Base-by-base conservation (phyloP, 148 eudicot genomes). In the Silene uniflora region DNA sequence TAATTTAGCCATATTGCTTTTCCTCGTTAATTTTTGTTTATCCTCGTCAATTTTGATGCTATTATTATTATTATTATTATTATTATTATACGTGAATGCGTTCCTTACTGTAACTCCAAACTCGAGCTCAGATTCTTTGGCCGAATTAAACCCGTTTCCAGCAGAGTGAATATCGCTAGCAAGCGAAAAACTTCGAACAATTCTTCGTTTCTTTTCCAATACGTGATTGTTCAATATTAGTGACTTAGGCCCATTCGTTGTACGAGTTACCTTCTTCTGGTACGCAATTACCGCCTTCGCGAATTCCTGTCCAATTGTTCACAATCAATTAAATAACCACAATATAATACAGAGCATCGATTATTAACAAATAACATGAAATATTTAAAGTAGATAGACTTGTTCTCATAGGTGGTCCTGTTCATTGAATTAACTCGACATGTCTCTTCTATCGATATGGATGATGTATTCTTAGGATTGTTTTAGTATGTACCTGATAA, bases 261-360 rank as follows among this genome's bases (percentile, higher is more conserved):
- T 23, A 62, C 75, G 73, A 71, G 72, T 80, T 10, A 85, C 76
- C 89, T 76, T 91, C 80, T 87, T 93, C 69, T 88, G 85, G 76
- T 91, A 91, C 14, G 88, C 92, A 72, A 82, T 64, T 39, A 88
- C 97, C 0, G 97, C 97, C 84, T 88, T 88, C 22, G 78, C 93
- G 79, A 93, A 93, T 74, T 91, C 93, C 98, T 91, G 77, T 78
- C 6, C 42, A 29, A 24, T 32, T 32, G 35, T 32, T 32, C 35
- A 32, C 2, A 32, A 32, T 32, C 5, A 32, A 32, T 32, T 0
- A 32, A 32, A n/a, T n/a, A n/a, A n/a, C n/a, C n/a, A n/a, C n/a
- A n/a, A n/a, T n/a, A n/a, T n/a, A n/a, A n/a, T n/a, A n/a, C n/a
- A n/a, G n/a, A n/a, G n/a, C n/a, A n/a, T n/a, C n/a, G n/a, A n/a